phyloP scores from a whole-genome alignment of 345 rosid species.

The Gossypium stocksii region DNA sequence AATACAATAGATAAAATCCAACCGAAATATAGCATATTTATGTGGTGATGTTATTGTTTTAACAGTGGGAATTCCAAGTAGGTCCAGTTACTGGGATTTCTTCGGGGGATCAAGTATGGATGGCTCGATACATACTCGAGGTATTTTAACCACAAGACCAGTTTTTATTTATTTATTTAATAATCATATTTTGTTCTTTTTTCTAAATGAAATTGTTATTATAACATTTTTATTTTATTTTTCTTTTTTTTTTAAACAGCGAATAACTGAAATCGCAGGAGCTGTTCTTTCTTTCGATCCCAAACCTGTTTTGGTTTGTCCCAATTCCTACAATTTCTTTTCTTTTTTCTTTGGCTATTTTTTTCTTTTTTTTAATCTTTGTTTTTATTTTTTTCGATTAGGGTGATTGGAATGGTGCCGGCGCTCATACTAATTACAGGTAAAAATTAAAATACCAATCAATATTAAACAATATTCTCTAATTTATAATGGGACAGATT shows the following conservation, averaged over 20 bases:
- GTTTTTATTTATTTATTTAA: not conserved
- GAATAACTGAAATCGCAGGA: slow-evolving; percentile 77
- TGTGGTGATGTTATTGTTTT: not conserved
- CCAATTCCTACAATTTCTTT: not conserved
- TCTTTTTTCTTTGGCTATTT: not conserved
- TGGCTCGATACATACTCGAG: slow-evolving; percentile 80
- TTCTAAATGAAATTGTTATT: too few relatives aligned
- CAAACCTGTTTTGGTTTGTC: slow-evolving; percentile 66
- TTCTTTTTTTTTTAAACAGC: slow-evolving; percentile 34
- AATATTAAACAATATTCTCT: too few relatives aligned
- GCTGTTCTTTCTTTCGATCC: slow-evolving; percentile 75
- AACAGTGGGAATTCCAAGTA: slow-evolving; percentile 84
- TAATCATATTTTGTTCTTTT: not conserved
- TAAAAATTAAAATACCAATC: not conserved
- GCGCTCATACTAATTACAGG: slow-evolving; percentile 95
- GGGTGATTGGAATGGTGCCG: slow-evolving; percentile 98
- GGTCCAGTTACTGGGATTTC: slow-evolving; percentile 74
- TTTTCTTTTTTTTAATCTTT: not conserved
- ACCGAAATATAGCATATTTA: not conserved
- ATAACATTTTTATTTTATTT: not conserved
- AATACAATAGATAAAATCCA: too few relatives aligned
- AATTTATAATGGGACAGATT: too few relatives aligned
- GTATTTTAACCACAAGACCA: slow-evolving; percentile 19
- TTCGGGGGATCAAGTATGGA: slow-evolving; percentile 72
- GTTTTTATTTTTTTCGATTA: not conserved